phyloP scores from a whole-genome alignment of 2,329 filamentous ascomycete species.

The Hypoxylon sp. region DNA sequence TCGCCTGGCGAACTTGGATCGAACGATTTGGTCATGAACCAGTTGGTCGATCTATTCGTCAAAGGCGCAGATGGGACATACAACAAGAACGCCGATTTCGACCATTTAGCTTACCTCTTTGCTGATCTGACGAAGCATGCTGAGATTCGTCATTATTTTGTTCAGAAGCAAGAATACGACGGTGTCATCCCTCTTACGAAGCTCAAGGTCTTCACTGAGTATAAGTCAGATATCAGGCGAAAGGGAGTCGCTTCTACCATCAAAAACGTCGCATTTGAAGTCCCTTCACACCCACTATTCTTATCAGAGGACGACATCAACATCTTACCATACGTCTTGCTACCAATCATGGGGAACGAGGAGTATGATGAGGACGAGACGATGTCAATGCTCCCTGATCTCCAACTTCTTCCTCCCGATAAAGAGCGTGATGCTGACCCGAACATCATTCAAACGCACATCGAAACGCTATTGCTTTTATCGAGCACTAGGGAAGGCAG shows the following conservation, averaged over 20 bases:
- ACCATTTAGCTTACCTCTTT: constrained; percentile 95
- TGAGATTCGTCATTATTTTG: constrained; percentile 81
- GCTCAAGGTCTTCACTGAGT: constrained; percentile 94
- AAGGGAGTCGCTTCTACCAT: constrained; percentile 97
- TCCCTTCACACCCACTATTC: constrained; percentile 78
- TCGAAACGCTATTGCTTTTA: constrained; percentile 89
- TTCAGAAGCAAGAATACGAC: constrained; percentile 81
- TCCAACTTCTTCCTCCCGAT: constrained; percentile 90
- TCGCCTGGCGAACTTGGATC: constrained; percentile 79
- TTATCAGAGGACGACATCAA: constrained; percentile 81
- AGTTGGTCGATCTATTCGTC: constrained; percentile 95
- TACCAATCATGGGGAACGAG: constrained; percentile 90
- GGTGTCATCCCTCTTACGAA: constrained; percentile 90
- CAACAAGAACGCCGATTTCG: constrained; percentile 88
- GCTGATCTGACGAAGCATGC: constrained; percentile 90
- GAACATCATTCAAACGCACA: constrained; percentile 84
- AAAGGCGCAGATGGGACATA: constrained; percentile 86
- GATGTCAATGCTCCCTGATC: constrained; percentile 87
- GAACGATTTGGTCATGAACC: constrained; percentile 83
- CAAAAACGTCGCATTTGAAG: constrained; percentile 92
- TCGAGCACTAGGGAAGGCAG: constrained; percentile 83
- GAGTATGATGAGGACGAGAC: constrained; percentile 91
- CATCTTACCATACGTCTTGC: constrained; percentile 87
- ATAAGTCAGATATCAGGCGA: constrained; percentile 84
- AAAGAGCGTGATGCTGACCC: constrained; percentile 86